Conservation (phyloP, 331 rosid species). For the Quercus lobata region DNA sequence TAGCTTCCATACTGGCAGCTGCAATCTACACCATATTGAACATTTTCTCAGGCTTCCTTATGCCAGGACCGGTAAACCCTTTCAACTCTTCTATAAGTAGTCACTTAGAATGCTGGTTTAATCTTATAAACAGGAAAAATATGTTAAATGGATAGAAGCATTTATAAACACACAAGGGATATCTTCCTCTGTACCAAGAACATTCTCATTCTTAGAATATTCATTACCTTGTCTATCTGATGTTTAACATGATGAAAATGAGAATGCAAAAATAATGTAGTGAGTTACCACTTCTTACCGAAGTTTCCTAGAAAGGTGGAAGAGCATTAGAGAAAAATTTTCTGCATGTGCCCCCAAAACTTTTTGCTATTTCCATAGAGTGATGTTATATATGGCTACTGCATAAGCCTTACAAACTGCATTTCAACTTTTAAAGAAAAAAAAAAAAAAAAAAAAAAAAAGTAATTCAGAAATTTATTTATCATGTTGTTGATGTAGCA, state of each 20-base stretch:
- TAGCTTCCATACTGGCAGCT: slow-evolving; percentile 65
- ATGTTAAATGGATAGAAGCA: not conserved
- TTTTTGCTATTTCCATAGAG: not conserved
- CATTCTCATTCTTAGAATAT: not conserved
- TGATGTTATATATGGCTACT: no score
- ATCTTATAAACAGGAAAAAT: not conserved
- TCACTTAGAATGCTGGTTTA: not conserved
- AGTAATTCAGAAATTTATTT: no score
- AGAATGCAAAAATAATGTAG: not conserved
- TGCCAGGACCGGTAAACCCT: slow-evolving; percentile 78
- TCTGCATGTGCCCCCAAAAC: not conserved
- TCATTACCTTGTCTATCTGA: not conserved
- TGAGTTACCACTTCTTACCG: not conserved
- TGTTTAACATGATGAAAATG: not conserved
- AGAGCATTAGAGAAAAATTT: not conserved
- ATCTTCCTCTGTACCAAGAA: not conserved
- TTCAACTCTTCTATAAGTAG: slow-evolving; percentile 15
- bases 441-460: no score
- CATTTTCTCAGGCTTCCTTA: slow-evolving; percentile 80
- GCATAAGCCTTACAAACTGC: no score
- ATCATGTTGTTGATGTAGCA: no score
- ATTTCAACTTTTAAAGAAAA: no score
- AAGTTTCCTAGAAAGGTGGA: not conserved
- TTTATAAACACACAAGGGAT: not conserved
- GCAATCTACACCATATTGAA: slow-evolving; percentile 79